Base-by-base conservation (phyloP, 805 yeast genomes). In the Schizosaccharomyces osmophilus region DNA sequence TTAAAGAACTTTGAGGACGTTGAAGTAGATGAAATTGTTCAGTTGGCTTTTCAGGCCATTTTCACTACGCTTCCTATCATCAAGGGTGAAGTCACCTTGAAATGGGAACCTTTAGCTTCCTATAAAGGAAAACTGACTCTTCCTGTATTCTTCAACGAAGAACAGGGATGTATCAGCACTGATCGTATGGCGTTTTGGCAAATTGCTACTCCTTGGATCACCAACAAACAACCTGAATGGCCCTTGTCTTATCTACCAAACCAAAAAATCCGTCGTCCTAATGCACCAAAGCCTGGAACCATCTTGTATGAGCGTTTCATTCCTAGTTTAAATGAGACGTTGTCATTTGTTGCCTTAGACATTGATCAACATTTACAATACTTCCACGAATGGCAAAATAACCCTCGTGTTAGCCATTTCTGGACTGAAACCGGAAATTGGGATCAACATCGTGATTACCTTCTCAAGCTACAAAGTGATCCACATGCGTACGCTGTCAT, bases 381-480 rank as follows among this genome's bases (percentile, higher is more conserved):
- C 31, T 67, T 67, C 59, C 57, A 62, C 2, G 60, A 36, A 26
- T 67, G 69, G 69, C 66, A 66, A 67, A 64, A 66, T 62, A 60
- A 59, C 55, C 66, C 66, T 36, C 63, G 69, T 11, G 69, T 67
- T 9, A 64, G 63, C 32, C 42, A 61, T 48, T 67, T 67, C 60
- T 67, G 69, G 69, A 59, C 61, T 15, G 64, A 66, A 66, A 48
- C 57, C 22, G 64, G 64, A 19, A 59, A 59, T 42, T 55, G 19
- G 36, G 63, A 45, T 9, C 62, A 60, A 11, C 69, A 67, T 45
- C 41, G 31, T 17, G 59, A 62, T 19, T 67, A 67, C 45, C 58
- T 67, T 19, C 29, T 57, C 31, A 41, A 26, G 6, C n/a, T 64
- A 39, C 39, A 58, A 6, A 29, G 31, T 13, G 68, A 67, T 51